A percentile compares a stretch with the other conserved stretches of the same genome.
These are phyloP conservation scores for Sistotremastrum suecicum DNA, from an alignment of 768 basidiomycete species.

Conservation along the genomic window DNA sequence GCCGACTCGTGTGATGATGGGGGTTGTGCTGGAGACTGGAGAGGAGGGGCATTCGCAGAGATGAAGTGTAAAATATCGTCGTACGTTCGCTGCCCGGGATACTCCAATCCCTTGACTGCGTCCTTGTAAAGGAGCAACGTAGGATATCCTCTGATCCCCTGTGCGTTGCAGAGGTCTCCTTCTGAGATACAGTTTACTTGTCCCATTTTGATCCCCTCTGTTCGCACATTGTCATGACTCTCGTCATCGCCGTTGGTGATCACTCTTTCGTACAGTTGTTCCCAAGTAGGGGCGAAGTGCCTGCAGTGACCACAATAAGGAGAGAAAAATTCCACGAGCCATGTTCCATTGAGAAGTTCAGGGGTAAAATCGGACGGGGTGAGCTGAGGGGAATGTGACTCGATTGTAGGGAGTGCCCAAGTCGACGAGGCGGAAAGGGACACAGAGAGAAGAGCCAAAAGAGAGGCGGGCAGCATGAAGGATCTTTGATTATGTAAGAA, in stretches of 20 bases:
- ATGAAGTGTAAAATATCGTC: conserved; percentile 38
- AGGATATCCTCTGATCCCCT: conserved; percentile 60
- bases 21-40: conserved; percentile 1
- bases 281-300: conserved; percentile 73
- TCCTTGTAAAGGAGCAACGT: conserved; percentile 59
- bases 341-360: conserved; percentile 3
- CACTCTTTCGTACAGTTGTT: conserved; percentile 27
- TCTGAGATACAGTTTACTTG: conserved; percentile 62
- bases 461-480: too few relatives aligned
- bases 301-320: conserved; percentile 77
- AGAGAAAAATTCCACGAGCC: conserved; percentile 80
- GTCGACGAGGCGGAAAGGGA: conserved; percentile 17
- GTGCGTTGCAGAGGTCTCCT: conserved; percentile 66
- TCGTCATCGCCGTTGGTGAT: conserved; percentile 22
- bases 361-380: not conserved
- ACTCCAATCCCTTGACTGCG: conserved; percentile 47
- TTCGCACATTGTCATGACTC: conserved; percentile 27
- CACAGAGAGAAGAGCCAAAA: conserved; percentile 17
- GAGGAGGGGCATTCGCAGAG: conserved; percentile 7
- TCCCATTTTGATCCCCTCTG: conserved; percentile 47
- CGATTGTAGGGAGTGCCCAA: conserved; percentile 12
- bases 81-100: conserved; percentile 35
- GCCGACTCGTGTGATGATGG: conserved; percentile 3
- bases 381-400: not conserved
- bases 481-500: too few relatives aligned